Evolutionary conservation across 2,329 filamentous ascomycete species (phyloP), one percentile per base, ranked within the genome.

Genomic region (Fonsecaea erecta): DNA sequence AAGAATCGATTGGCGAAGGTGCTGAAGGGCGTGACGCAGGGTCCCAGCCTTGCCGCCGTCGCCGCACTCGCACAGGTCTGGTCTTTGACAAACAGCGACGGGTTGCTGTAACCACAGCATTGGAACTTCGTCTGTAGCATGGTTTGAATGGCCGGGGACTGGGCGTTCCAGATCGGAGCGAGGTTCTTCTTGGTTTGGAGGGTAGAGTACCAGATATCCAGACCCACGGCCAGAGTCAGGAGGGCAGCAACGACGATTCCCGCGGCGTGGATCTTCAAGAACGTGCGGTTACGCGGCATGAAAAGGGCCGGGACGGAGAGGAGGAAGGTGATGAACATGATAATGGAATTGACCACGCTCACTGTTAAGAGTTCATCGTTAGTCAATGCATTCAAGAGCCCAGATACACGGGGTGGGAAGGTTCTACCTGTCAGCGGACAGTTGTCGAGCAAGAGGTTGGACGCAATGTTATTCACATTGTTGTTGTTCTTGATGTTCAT

Each of bases 21-120:
- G 26, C 85, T 85, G 71, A 95, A 87, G 1, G 88, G 84, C 1
- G 84, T 81, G 16, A 90, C 84, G 75, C 91, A 95, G 8, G 90
- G 90, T 63, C 84, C 83, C 74, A 89, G 85, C 37, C 90, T 82
- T 14, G 89, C 88, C 1, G 91, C 90, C 40, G 88, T 85, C 1
- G 90, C 86, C 6, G 89, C 86, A 73, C 87, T 91, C 9, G 86
- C 83, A 76, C 91, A 95, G 1, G 84, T 86, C 5, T 76, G 70
- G 72, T 93, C 88, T 62, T 85, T 86, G 68, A 92, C 82, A 75
- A 93, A 94, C 12, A 86, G 83, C 3, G 88, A 89, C 76, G 84
- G 86, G 79, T 93, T 92, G 71, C 85, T 79, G 79, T 91, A 95
- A 67, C 91, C 91, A 72, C 91, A 95, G 85, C 91, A 95, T 72